A percentile compares a stretch with the other conserved stretches of the same genome.
Evolutionary conservation across 2,329 filamentous ascomycete genomes (phyloP).

Genomic region (Pyrenochaeta sp.): DNA sequence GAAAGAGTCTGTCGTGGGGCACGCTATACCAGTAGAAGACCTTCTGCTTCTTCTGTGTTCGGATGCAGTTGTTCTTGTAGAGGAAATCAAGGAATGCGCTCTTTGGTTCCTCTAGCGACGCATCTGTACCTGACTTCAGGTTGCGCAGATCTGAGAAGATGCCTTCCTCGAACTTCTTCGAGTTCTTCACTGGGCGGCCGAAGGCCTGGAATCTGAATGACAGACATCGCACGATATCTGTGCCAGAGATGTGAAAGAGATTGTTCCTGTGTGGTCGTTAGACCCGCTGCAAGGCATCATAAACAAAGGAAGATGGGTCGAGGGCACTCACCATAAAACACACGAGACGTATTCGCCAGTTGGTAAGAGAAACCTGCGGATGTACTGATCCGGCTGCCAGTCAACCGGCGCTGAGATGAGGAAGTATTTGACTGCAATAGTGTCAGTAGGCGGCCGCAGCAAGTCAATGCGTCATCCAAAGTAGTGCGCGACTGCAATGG

Average conservation of each 20-base stretch:
- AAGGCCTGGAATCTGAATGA: slow-evolving; percentile 99
- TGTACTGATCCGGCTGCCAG: slow-evolving; percentile 96
- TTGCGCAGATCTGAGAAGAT: slow-evolving; percentile 99
- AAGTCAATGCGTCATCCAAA: slow-evolving; percentile 13
- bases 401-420: slow-evolving; percentile 98
- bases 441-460: slow-evolving; percentile 38
- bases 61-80: slow-evolving; percentile 99
- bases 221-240: slow-evolving; percentile 96
- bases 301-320: neutral
- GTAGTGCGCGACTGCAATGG: slow-evolving; percentile 22
- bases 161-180: slow-evolving; percentile 99
- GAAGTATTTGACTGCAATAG: slow-evolving; percentile 89
- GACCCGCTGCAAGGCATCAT: slow-evolving; percentile 3
- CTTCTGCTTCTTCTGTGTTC: slow-evolving; percentile 99
- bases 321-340: slow-evolving; percentile 76
- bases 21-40: slow-evolving; percentile 99
- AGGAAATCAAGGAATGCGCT: slow-evolving; percentile 98
- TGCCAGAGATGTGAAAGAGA: slow-evolving; percentile 98
- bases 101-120: slow-evolving; percentile 97
- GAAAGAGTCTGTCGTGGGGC: slow-evolving; percentile 94
- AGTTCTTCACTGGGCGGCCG: slow-evolving; percentile 97
- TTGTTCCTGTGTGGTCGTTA: slow-evolving; percentile 75
- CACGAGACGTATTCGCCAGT: slow-evolving; percentile 99
- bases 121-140: slow-evolving; percentile 97
- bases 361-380: slow-evolving; percentile 91